A percentile compares a stretch with the other conserved stretches of the same genome.
Evolutionary conservation across 306 rosid species (phyloP).

Genomic region (Vachellia pachyceras): DNA sequence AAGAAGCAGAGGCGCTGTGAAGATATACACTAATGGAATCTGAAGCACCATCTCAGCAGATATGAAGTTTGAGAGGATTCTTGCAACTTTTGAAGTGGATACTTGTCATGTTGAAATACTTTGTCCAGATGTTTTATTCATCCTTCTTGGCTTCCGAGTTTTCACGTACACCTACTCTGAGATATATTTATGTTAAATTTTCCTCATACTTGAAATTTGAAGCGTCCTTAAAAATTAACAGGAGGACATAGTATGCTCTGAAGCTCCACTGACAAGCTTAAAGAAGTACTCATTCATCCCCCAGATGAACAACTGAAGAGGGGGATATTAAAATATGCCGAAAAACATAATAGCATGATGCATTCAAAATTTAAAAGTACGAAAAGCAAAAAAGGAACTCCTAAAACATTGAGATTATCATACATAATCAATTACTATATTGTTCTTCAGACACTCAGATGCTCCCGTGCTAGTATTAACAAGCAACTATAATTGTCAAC

Average conservation of each 20-base stretch:
- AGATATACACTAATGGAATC: conserved; percentile 36
- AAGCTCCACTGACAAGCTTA: background rate
- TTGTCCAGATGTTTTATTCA: conserved; percentile 40
- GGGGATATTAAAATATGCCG: background rate
- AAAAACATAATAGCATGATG: background rate
- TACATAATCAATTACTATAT: background rate
- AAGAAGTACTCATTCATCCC: background rate
- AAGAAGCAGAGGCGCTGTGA: conserved; percentile 34
- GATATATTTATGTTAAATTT: background rate
- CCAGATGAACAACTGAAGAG: background rate
- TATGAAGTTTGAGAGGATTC: conserved; percentile 44
- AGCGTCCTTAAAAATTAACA: background rate
- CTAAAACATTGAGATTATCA: background rate
- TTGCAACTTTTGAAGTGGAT: conserved; percentile 47
- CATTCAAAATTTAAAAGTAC: background rate
- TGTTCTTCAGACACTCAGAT: background rate
- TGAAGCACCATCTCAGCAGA: conserved; percentile 52
- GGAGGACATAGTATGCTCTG: background rate
- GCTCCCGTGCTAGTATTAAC: background rate
- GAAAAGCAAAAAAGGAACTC: no score
- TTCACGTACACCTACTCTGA: background rate
- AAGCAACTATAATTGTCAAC: background rate
- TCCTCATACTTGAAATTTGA: background rate
- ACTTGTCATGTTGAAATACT: conserved; percentile 30
- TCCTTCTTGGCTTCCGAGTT: background rate